phyloP scores from a whole-genome alignment of 164 flowering plant genomes.

The Nymphaea thermarum region DNA sequence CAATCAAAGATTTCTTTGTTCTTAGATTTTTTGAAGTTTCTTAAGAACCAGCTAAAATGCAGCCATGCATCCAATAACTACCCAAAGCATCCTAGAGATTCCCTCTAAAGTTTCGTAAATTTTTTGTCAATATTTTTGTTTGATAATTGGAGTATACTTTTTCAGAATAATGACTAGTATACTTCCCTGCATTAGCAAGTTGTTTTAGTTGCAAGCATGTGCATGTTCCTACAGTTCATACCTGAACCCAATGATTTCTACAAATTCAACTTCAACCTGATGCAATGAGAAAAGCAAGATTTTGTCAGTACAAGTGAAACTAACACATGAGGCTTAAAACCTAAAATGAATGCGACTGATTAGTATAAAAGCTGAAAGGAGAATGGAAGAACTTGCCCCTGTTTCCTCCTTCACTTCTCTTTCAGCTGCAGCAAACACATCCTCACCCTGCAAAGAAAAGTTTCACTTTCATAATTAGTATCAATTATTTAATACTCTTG shows the following conservation, averaged over 20 bases:
- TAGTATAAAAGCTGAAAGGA: not conserved
- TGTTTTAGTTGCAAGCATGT: too few relatives aligned
- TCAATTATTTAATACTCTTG: too few relatives aligned
- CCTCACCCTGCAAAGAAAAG: slow-evolving; percentile 25
- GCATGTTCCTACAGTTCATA: slow-evolving; percentile 5
- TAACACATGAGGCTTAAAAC: too few relatives aligned
- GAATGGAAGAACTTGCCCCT: slow-evolving; percentile 37
- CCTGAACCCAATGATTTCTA: slow-evolving; percentile 78
- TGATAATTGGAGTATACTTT: too few relatives aligned
- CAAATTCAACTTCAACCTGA: slow-evolving; percentile 69
- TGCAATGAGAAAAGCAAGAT: slow-evolving; percentile 1
- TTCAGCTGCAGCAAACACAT: slow-evolving; percentile 33
- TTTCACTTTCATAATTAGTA: not conserved
- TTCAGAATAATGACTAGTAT: not conserved
- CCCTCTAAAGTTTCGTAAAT: too few relatives aligned
- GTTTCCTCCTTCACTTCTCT: slow-evolving; percentile 88
- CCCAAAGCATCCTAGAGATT: too few relatives aligned
- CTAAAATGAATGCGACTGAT: not conserved
- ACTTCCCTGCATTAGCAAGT: not conserved
- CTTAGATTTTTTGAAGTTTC: too few relatives aligned
- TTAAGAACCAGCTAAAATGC: too few relatives aligned
- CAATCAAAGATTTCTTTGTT: too few relatives aligned
- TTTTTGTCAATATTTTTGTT: too few relatives aligned
- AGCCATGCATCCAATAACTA: too few relatives aligned
- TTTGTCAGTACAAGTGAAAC: too few relatives aligned